Evolutionary conservation across 1,284 basidiomycete species (phyloP), one percentile per base, ranked within the genome.

Genomic region (Vanrija sp.): DNA sequence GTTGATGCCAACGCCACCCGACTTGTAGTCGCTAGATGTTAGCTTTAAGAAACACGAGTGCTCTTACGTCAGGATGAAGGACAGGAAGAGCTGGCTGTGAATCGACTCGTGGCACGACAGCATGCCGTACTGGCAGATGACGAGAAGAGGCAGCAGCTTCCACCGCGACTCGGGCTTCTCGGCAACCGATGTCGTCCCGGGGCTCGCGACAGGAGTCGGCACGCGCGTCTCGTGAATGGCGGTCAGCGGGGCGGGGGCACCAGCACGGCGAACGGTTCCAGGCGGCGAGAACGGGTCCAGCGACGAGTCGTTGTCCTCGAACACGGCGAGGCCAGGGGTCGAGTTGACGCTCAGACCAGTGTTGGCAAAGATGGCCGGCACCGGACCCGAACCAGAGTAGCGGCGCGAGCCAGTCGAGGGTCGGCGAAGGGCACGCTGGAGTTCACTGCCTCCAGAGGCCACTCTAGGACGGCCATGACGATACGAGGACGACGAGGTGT

Each of bases 71-170:
- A 76, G 68, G 40, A 78, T 65, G 68, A 78, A 78, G 9, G 73
- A 73, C 18, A 78, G 64, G 68, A 76, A 78, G 21, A 78, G 60
- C 55, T 78, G 76, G 54, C 73, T 74, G 49, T 76, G 74, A 0
- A 71, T 72, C 1, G 74, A 77, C 52, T 74, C 74, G 57, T 78
- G 77, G 29, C 77, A 60, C 7, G 76, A 75, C 0, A 78, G 65
- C 3, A 77, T 63, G 49, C 74, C 76, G 51, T 78, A 78, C 71
- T 76, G 52, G 25, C 66, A 46, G 47, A 77, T 77, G 57, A 77
- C 71, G 49, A 74, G 49, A 29, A 73, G 55, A 1, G 76, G 76
- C 18, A 77, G 59, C 19, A 65, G 43, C 42, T 60, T 61, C 65
- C 70, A 75, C 8, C 68, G 61, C 23, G 68, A 67, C n/a, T 54